These are phyloP conservation scores for Aspergillus steynii DNA, from an alignment of 495 filamentous ascomycete species.

Conservation along the genomic window DNA sequence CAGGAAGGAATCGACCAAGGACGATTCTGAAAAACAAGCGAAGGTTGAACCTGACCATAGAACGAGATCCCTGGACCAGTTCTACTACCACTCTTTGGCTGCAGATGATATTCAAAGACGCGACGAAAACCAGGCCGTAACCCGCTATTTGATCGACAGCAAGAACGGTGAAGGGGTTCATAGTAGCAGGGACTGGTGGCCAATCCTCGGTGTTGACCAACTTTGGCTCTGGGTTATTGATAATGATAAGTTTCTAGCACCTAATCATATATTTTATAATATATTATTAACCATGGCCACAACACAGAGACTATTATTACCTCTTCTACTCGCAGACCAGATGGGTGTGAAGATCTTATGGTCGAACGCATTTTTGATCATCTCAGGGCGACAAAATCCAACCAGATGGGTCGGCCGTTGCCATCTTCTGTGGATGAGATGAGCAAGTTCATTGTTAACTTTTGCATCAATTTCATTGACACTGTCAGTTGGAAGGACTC, in stretches of 20 bases:
- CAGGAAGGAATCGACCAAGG: neutral
- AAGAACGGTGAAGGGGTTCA: constrained; percentile 4
- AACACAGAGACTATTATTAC: neutral
- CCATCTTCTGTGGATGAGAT: constrained; percentile 38
- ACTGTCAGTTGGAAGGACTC: neutral
- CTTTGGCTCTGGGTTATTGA: constrained; percentile 61
- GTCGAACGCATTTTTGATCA: neutral
- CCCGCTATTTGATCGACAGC: neutral
- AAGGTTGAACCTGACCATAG: neutral
- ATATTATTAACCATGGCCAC: neutral
- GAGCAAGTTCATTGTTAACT: constrained; percentile 52
- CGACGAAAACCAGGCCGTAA: constrained; percentile 59
- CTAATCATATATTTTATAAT: neutral
- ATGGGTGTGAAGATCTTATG: neutral
- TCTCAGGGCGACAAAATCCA: neutral
- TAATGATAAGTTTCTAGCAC: constrained; percentile 39
- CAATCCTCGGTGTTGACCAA: constrained; percentile 60
- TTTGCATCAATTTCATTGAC: constrained; percentile 37
- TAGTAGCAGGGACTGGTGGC: constrained; percentile 13
- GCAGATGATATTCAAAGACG: constrained; percentile 53
- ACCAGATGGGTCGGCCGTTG: neutral
- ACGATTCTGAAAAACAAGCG: neutral
- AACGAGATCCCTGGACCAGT: neutral
- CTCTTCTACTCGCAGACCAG: neutral
- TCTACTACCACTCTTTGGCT: constrained; percentile 20